A percentile compares a stretch with the other conserved stretches of the same genome.
Conservation (phyloP, 345 rosid species). For the Gossypium herbaceum region DNA sequence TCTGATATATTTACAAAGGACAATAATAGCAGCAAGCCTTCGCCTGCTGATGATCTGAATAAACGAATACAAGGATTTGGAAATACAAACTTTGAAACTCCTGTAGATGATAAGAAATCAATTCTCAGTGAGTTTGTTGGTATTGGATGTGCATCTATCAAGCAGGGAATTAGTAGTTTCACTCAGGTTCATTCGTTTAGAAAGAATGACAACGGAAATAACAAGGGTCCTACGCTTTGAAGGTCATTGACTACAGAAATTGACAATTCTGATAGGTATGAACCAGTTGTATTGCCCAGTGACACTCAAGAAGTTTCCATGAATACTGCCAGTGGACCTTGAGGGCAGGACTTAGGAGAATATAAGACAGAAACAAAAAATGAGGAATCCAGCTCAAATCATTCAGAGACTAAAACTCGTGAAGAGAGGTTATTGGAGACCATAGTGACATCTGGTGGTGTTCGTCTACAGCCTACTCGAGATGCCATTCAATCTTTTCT, state of each 20-base stretch:
- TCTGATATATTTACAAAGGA: slow-evolving; percentile 79
- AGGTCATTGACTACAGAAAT: slow-evolving; percentile 78
- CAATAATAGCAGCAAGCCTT: slow-evolving; percentile 42
- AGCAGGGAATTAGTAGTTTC: slow-evolving; percentile 79
- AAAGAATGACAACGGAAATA: slow-evolving; percentile 74
- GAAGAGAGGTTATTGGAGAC: slow-evolving; percentile 91
- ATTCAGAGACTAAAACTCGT: slow-evolving; percentile 55
- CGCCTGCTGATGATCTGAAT: slow-evolving; percentile 54
- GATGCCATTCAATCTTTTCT: slow-evolving; percentile 88
- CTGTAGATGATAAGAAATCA: slow-evolving; percentile 76
- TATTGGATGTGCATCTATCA: slow-evolving; percentile 89
- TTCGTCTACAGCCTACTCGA: slow-evolving; percentile 90
- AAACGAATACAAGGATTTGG: slow-evolving; percentile 94
- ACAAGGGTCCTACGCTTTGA: slow-evolving; percentile 77
- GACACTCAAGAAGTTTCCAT: slow-evolving; percentile 44
- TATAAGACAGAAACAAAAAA: slow-evolving; percentile 29
- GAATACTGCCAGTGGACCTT: slow-evolving; percentile 48
- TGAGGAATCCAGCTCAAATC: slow-evolving; percentile 50
- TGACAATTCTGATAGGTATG: slow-evolving; percentile 61
- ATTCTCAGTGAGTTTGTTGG: slow-evolving; percentile 90
- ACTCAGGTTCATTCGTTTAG: slow-evolving; percentile 56
- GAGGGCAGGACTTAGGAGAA: slow-evolving; percentile 51
- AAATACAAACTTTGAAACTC: slow-evolving; percentile 69
- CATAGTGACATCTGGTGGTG: slow-evolving; percentile 89
- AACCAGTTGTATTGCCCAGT: slow-evolving; percentile 53